These are phyloP conservation scores for Physaria fendleri DNA, from an alignment of 345 rosid species.

Conservation along the genomic window DNA sequence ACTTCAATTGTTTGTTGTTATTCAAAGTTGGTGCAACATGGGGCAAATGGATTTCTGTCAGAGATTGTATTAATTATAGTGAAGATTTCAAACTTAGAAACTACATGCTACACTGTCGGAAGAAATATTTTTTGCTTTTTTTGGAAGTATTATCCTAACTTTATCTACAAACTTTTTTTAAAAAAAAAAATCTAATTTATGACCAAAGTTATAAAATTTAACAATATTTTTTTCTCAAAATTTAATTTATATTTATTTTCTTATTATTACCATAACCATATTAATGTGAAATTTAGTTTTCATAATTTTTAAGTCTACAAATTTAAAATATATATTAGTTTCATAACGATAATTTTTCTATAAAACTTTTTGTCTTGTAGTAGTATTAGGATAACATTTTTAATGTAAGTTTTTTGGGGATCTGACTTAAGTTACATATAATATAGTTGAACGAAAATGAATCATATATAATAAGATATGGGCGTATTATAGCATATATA, in stretches of 20 bases:
- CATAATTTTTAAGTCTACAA: too few species aligned
- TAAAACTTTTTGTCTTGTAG: not conserved
- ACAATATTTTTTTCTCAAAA: too few species aligned
- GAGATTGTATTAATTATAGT: not conserved
- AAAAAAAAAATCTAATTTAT: not conserved
- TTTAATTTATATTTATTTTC: too few species aligned
- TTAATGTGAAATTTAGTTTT: too few species aligned
- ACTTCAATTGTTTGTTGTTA: conserved; percentile 21
- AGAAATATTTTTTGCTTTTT: not conserved
- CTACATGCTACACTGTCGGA: not conserved
- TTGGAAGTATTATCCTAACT: not conserved
- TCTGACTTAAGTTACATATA: not conserved
- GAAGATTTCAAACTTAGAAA: conserved; percentile 5
- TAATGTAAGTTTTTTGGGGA: not conserved
- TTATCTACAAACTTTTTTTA: not conserved
- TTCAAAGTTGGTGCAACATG: conserved; percentile 22
- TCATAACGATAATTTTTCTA: not conserved
- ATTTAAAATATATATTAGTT: too few species aligned
- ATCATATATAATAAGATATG: not conserved
- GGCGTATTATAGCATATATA: not conserved
- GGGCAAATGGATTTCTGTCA: conserved; percentile 22
- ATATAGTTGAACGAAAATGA: not conserved
- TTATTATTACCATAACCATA: too few species aligned
- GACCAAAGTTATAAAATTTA: too few species aligned
- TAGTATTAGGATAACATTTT: not conserved